Evolutionary conservation across 352 stramenopile species (phyloP).

Genomic region (Hyaloperonospora brassicae): DNA sequence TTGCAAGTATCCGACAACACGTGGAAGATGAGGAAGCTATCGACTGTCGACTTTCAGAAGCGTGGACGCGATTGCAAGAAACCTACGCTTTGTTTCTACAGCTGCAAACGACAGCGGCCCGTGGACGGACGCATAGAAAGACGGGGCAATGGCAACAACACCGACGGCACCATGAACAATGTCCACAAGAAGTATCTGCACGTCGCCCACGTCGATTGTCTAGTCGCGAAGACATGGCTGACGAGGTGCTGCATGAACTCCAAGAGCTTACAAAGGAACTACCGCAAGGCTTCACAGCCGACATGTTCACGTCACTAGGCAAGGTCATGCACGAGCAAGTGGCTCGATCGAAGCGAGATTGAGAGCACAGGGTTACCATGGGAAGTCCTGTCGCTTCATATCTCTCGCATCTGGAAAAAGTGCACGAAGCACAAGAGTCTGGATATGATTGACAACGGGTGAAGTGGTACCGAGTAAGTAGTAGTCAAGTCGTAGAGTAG

Average conservation of each 20-base stretch:
- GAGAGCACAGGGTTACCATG: neutral
- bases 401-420: slow-evolving; percentile 1
- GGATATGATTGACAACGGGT: neutral
- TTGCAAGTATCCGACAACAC: slow-evolving; percentile 23
- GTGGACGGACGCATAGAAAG: slow-evolving; percentile 17
- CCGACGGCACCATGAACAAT: slow-evolving; percentile 15
- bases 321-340: slow-evolving; percentile 40
- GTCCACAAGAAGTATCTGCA: slow-evolving; percentile 6
- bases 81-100: slow-evolving; percentile 37
- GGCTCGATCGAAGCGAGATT: slow-evolving; percentile 9
- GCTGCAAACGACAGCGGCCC: slow-evolving; percentile 31
- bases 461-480: too few species aligned
- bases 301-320: slow-evolving; percentile 54
- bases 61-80: slow-evolving; percentile 30
- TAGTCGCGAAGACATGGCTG: slow-evolving; percentile 17
- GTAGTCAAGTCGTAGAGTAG: too few species aligned
- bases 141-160: slow-evolving; percentile 11
- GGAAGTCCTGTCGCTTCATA: neutral
- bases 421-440: neutral
- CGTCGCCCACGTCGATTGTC: slow-evolving; percentile 14
- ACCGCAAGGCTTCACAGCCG: slow-evolving; percentile 45
- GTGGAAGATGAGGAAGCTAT: slow-evolving; percentile 18
- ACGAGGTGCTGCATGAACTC: slow-evolving; percentile 29
- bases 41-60: slow-evolving; percentile 13
- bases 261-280: slow-evolving; percentile 35